Base-by-base conservation (phyloP, 148 eudicot species). In the Chenopodium quinoa region DNA sequence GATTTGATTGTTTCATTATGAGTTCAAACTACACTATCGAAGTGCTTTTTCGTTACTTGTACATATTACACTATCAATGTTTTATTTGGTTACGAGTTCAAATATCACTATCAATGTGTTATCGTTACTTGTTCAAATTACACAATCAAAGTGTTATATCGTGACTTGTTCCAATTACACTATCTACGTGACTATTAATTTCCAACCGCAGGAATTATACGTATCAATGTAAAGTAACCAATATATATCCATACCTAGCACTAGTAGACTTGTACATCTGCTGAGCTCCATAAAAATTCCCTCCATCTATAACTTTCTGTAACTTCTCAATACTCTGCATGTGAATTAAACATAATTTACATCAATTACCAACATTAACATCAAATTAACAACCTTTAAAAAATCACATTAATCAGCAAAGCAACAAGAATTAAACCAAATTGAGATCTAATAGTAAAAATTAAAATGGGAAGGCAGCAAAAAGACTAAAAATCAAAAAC, bases 231-330 rank as follows among this genome's bases (percentile, higher is more conserved):
- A 52, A 52, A 52, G 16, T 10, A 52, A 52, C 12, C 12, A 1
- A 10, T 2, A 52, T 52, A 10, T 17, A 56, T 56, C n/a, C 25
- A 66, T 82, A 95, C 98, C 98, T 93, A 23, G 94, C 91, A 76
- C 90, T 86, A 68, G 82, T 81, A 73, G 99, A 91, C 83, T 96
- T 96, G 86, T 93, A 96, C 98, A 93, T 92, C 91, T 96, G 99
- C 81, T 96, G 99, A 75, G 99, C 99, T 74, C 97, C 99, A 85
- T 94, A 94, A 81, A 75, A 90, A 74, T 94, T 88, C 47, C 94
- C 94, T 4, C 89, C 92, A 44, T 89, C 85, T 3, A 91, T 87
- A 73, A 88, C 86, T 79, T 88, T 90, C 87, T 90, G 87, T 60
- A 94, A 77, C 88, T 94, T 94, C 68, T 86, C 91, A 73, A 94